A percentile compares a stretch with the other conserved stretches of the same genome.
phyloP scores from a whole-genome alignment of 1,284 basidiomycete species.

The Cryptococcus amylolentus region DNA sequence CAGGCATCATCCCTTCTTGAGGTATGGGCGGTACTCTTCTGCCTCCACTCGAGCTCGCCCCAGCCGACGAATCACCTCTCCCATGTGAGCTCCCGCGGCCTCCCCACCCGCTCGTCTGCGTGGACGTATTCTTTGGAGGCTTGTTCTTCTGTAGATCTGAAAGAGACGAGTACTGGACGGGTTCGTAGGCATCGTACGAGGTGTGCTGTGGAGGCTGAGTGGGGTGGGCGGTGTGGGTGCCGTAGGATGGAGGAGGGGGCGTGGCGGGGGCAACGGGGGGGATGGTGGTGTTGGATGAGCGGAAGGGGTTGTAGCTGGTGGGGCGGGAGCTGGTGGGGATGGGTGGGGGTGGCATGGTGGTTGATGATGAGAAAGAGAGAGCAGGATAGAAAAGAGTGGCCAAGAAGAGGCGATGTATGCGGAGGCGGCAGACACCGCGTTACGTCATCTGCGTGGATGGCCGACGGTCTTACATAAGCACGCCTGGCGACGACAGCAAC shows the following conservation, averaged over 20 bases:
- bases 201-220: not conserved
- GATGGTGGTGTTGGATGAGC: too few relatives aligned
- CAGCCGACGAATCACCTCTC: not conserved
- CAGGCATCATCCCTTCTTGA: slow-evolving; percentile 17
- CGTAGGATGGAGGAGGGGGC: slow-evolving; percentile 13
- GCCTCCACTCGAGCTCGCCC: slow-evolving; percentile 2
- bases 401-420: too few relatives aligned
- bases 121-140: not conserved
- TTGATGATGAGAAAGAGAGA: too few relatives aligned
- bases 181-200: slow-evolving; percentile 2
- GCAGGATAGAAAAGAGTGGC: too few relatives aligned
- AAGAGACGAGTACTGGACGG: slow-evolving; percentile 19
- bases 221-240: slow-evolving; percentile 1
- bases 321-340: too few relatives aligned
- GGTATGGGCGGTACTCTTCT: slow-evolving; percentile 21
- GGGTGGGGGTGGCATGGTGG: too few relatives aligned
- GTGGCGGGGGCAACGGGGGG: not conserved
- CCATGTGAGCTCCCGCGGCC: not conserved
- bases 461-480: too few relatives aligned
- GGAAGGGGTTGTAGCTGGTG: too few relatives aligned
- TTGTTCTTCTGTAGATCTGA: slow-evolving; percentile 14
- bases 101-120: too few relatives aligned
- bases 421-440: too few relatives aligned
- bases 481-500: too few relatives aligned
- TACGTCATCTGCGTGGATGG: too few relatives aligned